phyloP scores from a whole-genome alignment of 129 eudicot species.

The Saposhnikovia divaricata region DNA sequence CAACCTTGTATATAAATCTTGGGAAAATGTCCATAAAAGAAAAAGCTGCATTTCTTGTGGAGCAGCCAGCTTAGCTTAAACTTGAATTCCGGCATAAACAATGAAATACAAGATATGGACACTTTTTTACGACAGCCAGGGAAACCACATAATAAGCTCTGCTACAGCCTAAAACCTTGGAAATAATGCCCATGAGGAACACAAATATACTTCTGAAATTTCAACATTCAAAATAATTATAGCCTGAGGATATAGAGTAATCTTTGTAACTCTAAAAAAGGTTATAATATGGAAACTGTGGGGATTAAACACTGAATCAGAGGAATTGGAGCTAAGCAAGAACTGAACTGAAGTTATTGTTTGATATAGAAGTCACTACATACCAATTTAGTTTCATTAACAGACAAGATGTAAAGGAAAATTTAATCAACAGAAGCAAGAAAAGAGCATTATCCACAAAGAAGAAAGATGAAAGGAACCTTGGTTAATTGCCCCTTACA shows the following conservation, averaged over 20 bases:
- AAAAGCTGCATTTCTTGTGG: not conserved
- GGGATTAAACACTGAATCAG: not conserved
- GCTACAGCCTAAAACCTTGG: not conserved
- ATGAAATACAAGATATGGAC: not conserved
- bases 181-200: not conserved
- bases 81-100: not conserved
- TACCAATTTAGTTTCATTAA: not conserved
- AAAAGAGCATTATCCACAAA: not conserved
- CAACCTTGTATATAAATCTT: not conserved
- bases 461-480: slow-evolving; percentile 30
- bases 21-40: not conserved
- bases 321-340: not conserved
- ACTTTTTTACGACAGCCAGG: too few species aligned
- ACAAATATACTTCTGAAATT: not conserved
- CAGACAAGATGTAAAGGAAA: not conserved
- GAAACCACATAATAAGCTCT: not conserved
- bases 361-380: not conserved
- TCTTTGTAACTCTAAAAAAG: not conserved
- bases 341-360: not conserved
- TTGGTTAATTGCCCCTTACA: slow-evolving; percentile 93
- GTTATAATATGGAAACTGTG: not conserved
- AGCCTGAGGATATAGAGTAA: not conserved
- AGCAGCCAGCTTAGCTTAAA: not conserved
- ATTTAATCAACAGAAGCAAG: not conserved
- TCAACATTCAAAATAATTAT: not conserved